Evolutionary conservation across 495 filamentous ascomycete genomes (phyloP).

Genomic region (Talaromyces nanjingensis): DNA sequence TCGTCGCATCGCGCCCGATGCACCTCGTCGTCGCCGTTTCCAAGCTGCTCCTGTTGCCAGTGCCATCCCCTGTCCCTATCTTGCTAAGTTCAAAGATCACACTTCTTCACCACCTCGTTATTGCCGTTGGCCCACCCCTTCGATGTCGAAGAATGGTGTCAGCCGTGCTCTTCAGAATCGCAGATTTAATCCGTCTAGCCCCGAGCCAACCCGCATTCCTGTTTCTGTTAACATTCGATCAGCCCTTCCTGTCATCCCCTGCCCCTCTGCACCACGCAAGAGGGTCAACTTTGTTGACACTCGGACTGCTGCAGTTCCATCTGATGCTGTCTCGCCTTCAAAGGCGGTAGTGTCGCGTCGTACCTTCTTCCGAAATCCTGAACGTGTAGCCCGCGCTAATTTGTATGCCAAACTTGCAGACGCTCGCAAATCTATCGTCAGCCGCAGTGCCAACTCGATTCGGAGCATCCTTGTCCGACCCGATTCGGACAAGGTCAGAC

Average conservation of each 20-base stretch:
- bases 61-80: background rate
- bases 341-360: background rate
- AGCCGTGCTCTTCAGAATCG: conserved; percentile 3
- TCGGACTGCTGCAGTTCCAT: background rate
- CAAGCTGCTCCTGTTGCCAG: background rate
- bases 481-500: background rate
- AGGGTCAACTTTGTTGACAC: conserved; percentile 2
- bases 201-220: background rate
- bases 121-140: background rate
- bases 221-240: background rate
- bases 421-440: background rate
- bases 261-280: conserved; percentile 4
- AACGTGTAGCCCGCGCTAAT: background rate
- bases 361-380: background rate
- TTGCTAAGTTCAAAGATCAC: background rate
- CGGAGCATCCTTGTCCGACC: conserved; percentile 9
- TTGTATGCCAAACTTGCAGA: background rate
- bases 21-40: background rate
- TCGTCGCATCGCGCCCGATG: background rate
- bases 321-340: background rate
- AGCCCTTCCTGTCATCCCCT: conserved; percentile 1
- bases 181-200: background rate
- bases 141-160: conserved; percentile 5
- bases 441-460: conserved; percentile 4
- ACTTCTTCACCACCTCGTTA: background rate